Evolutionary conservation across 371 early-diverging fungal species (phyloP), one percentile per base, ranked within the genome.

Genomic region (Batkoa obscura): DNA sequence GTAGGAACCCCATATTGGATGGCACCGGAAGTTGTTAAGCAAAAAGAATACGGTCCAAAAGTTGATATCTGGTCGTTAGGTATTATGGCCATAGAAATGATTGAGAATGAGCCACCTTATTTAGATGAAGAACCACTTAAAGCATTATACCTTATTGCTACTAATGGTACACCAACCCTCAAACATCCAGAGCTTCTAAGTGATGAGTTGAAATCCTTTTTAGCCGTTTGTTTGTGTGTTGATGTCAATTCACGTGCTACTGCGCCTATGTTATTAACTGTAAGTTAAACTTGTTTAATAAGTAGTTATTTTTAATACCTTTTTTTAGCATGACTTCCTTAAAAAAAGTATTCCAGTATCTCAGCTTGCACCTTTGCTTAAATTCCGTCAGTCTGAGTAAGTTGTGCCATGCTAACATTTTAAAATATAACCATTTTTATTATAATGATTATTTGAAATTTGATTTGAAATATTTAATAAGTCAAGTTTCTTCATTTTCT

Each of bases 51-150:
- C 64, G 90, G 87, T 12, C 76, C 76, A 57, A 85, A 83, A 67
- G 87, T 88, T 3, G 94, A 94, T 68, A 80, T 90, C 55, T 94
- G 94, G 94, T 88, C 90, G 5, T 63, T 88, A 49, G 90, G 91
- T 57, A 90, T 94, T 59, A 88, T 91, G 85, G 88, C 94, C 0
- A 95, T 95, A 62, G 96, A 98, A 69, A 90, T 98, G 90, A 80
- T 94, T 61, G 93, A 95, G 66, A 88, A 89, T 52, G 93, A 91
- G 69, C 95, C 95, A 31, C 99, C 99, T 39, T 97, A 95, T 65
- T 67, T 94, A 65, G 88, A 92, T 54, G 95, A 91, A 66, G 88
- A 90, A 60, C 88, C 92, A 10, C 71, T 94, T 56, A 88, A 89
- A 72, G 96, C 96, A 0, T 72, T 94, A 39, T 94, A 93, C 64